These are phyloP conservation scores for Hypoxylon fuscum DNA, from an alignment of 495 filamentous ascomycete species.

Conservation along the genomic window DNA sequence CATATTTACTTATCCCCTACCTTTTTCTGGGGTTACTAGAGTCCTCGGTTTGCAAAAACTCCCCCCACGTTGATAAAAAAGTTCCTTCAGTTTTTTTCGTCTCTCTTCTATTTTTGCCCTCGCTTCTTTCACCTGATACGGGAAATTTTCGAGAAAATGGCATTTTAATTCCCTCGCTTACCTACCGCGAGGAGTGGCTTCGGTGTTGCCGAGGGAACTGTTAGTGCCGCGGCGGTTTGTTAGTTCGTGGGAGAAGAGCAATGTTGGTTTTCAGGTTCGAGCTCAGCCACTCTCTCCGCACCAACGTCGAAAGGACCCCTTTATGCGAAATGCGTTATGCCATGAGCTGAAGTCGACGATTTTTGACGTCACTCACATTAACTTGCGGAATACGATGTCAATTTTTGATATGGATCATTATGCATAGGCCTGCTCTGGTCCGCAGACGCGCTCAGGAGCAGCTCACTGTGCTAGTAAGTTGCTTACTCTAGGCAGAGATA, in stretches of 20 bases:
- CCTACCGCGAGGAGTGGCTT: slow-evolving; percentile 32
- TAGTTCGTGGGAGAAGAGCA: slow-evolving; percentile 22
- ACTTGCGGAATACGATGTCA: slow-evolving; percentile 15
- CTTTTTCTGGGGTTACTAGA: slow-evolving; percentile 19
- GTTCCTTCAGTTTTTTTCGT: slow-evolving; percentile 1
- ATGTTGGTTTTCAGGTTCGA: slow-evolving; percentile 32
- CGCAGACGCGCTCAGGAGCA: slow-evolving; percentile 7
- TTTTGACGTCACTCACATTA: slow-evolving; percentile 33
- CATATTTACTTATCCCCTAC: slow-evolving; percentile 18
- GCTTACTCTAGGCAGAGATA: slow-evolving; percentile 32
- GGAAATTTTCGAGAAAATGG: slow-evolving; percentile 3
- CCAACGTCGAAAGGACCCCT: slow-evolving; percentile 28
- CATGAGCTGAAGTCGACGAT: slow-evolving; percentile 11
- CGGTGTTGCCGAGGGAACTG: slow-evolving; percentile 32
- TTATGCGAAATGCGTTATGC: slow-evolving; percentile 26
- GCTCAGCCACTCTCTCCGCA: slow-evolving; percentile 38
- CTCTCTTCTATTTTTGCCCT: slow-evolving; percentile 14
- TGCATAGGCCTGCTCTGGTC: slow-evolving; percentile 12
- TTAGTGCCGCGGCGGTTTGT: slow-evolving; percentile 31
- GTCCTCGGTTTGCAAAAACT: slow-evolving; percentile 16
- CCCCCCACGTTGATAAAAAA: slow-evolving; percentile 12
- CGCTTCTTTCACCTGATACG: neutral
- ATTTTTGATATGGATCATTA: slow-evolving; percentile 25
- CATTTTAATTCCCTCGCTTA: slow-evolving; percentile 36
- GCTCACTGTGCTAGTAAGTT: neutral